phyloP scores from a whole-genome alignment of 1,139 yeast genomes.

The Candida frijolesensis region DNA sequence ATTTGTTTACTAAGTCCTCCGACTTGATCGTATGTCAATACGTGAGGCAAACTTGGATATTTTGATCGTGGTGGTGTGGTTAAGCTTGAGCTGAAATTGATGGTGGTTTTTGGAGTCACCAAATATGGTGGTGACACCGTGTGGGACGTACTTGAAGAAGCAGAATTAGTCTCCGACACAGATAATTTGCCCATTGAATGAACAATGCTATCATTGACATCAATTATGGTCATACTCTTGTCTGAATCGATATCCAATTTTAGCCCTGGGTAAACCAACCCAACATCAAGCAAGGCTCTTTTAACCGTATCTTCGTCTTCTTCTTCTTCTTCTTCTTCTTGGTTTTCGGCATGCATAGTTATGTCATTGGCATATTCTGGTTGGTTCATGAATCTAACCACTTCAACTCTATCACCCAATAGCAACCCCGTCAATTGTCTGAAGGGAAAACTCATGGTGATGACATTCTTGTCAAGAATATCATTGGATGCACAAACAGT shows the following conservation, averaged over 20 bases:
- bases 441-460: constrained; percentile 51
- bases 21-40: constrained; percentile 51
- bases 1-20: constrained; percentile 82
- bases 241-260: constrained; percentile 16
- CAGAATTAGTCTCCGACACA: constrained; percentile 15
- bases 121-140: constrained; percentile 49
- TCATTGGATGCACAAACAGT: constrained; percentile 43
- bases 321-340: constrained; percentile 10
- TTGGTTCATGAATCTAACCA: constrained; percentile 47
- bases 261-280: constrained; percentile 61
- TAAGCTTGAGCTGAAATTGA: constrained; percentile 22
- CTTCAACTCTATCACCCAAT: constrained; percentile 70
- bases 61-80: constrained; percentile 23
- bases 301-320: constrained; percentile 9
- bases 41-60: constrained; percentile 45
- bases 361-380: constrained; percentile 51
- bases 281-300: constrained; percentile 47
- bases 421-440: constrained; percentile 59
- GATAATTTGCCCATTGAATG: constrained; percentile 30
- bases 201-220: constrained; percentile 24
- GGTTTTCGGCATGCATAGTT: constrained; percentile 14
- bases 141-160: constrained; percentile 5
- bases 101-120: constrained; percentile 37
- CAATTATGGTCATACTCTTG: constrained; percentile 22
- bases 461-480: constrained; percentile 49